A percentile compares a stretch with the other conserved stretches of the same genome.
These are phyloP conservation scores for Neoboletus magnificus DNA, from an alignment of 768 basidiomycete species.

Conservation along the genomic window DNA sequence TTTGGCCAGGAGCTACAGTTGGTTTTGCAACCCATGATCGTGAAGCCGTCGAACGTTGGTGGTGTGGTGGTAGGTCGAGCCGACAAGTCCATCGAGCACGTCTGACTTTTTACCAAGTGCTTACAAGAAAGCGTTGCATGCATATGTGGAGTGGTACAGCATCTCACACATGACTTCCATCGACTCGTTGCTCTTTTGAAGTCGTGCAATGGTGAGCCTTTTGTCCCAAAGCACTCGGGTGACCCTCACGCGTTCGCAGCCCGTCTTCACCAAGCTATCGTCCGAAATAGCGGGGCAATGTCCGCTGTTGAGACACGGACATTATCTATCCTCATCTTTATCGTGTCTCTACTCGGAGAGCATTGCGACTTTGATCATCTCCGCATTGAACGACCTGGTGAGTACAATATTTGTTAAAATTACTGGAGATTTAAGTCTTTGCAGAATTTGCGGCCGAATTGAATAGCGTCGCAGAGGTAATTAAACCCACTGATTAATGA, in stretches of 20 bases:
- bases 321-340: conserved; percentile 72
- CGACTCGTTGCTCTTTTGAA: conserved; percentile 76
- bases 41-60: conserved; percentile 71
- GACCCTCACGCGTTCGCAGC: conserved; percentile 33
- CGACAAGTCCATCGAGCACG: neutral
- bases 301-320: conserved; percentile 49
- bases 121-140: conserved; percentile 92
- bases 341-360: conserved; percentile 82
- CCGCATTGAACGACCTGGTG: conserved; percentile 58
- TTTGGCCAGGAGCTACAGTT: conserved; percentile 85
- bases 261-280: conserved; percentile 61
- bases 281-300: conserved; percentile 40
- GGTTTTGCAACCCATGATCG: conserved; percentile 85
- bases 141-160: conserved; percentile 79
- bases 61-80: conserved; percentile 54
- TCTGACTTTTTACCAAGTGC: conserved; percentile 44
- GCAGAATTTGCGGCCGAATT: conserved; percentile 57
- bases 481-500: neutral
- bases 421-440: neutral
- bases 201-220: conserved; percentile 69
- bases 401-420: conserved; percentile 18
- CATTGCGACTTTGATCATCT: conserved; percentile 85
- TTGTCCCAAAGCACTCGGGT: neutral
- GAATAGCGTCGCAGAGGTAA: conserved; percentile 54
- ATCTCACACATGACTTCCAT: conserved; percentile 83